These are phyloP conservation scores for Symbiodinium pilosum DNA, from an alignment of 73 alveolate species.

Conservation along the genomic window DNA sequence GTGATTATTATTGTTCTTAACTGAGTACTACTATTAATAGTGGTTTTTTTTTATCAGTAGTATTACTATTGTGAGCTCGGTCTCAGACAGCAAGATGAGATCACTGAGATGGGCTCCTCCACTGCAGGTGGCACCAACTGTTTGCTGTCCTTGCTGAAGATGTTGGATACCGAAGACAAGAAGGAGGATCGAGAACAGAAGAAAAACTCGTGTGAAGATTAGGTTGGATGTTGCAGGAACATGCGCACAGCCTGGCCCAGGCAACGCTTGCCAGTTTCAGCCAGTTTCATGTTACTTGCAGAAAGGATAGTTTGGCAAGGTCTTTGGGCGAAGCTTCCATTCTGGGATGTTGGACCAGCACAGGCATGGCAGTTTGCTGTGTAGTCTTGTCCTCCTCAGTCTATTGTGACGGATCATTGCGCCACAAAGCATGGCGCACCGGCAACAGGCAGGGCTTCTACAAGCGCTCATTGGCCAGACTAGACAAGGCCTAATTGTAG, in stretches of 20 bases:
- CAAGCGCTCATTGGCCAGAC: background rate
- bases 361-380: too few species aligned
- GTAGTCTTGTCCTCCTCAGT: too few species aligned
- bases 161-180: constrained; percentile 54
- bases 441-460: constrained; percentile 20
- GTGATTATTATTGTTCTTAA: too few species aligned
- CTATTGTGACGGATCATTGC: too few species aligned
- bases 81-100: too few species aligned
- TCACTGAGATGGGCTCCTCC: background rate
- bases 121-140: constrained; percentile 71
- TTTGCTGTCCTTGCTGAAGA: constrained; percentile 37
- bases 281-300: too few species aligned
- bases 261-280: background rate
- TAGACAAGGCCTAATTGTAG: background rate
- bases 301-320: too few species aligned
- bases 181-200: constrained; percentile 32
- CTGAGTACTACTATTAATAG: too few species aligned
- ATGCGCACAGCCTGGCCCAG: constrained; percentile 21
- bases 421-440: too few species aligned
- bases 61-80: background rate
- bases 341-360: constrained; percentile 35
- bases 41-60: background rate
- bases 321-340: constrained; percentile 82
- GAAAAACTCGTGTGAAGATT: background rate
- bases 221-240: background rate